Percentiles rank a stretch among this genome's conserved stretches.
Conservation (phyloP, 306 rosid genomes). For the barrel medic (Medicago truncatula) region DNA sequence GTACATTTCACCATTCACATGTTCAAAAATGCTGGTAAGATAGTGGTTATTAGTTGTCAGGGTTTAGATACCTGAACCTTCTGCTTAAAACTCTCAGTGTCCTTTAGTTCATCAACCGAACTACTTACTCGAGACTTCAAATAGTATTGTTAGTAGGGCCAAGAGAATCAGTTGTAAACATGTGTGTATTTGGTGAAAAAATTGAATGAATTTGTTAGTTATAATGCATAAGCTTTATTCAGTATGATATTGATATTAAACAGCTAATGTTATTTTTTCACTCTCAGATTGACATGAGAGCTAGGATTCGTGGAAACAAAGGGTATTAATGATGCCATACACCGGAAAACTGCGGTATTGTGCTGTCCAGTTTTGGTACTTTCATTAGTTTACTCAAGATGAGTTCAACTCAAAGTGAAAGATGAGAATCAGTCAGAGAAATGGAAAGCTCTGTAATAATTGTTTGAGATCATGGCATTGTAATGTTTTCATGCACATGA, state of each 20-base stretch:
- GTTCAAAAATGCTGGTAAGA: neutral
- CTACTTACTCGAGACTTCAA: neutral
- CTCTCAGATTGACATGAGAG: conserved; percentile 64
- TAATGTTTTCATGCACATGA: conserved; percentile 30
- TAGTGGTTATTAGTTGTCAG: neutral
- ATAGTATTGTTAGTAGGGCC: neutral
- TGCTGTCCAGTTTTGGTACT: conserved; percentile 5
- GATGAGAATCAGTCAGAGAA: conserved; percentile 33
- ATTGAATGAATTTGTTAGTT: conserved; percentile 2
- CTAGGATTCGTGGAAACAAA: conserved; percentile 68
- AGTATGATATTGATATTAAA: conserved; percentile 31
- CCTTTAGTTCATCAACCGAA: neutral
- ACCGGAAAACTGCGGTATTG: conserved; percentile 17
- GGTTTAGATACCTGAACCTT: neutral
- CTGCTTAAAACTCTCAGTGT: neutral
- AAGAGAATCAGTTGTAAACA: neutral
- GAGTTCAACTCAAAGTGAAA: conserved; percentile 21
- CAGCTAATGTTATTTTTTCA: neutral
- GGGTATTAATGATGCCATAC: conserved; percentile 46
- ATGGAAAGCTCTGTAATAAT: conserved; percentile 9
- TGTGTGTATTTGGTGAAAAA: conserved; percentile 10
- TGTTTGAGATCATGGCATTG: conserved; percentile 35
- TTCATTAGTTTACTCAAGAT: conserved; percentile 30
- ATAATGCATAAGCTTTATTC: conserved; percentile 24
- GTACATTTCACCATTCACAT: no score